Evolutionary conservation across 164 flowering plant genomes (phyloP).

Genomic region (Tetracentron sinense): DNA sequence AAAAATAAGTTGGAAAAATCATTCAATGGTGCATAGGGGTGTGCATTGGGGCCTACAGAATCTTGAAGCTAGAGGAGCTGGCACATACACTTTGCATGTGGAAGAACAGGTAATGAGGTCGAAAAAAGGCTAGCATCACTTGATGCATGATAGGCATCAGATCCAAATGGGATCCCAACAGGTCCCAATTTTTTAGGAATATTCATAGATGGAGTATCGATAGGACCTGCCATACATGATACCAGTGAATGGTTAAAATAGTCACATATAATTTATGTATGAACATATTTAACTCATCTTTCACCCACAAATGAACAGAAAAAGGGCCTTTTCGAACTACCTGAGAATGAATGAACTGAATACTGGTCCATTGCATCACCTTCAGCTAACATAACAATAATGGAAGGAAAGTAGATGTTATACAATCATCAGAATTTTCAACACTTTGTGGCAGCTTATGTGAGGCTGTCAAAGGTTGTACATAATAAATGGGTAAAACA

Average conservation of each 20-base stretch:
- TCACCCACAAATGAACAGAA: too few species aligned
- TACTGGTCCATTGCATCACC: conserved; percentile 37
- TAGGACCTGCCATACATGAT: conserved; percentile 36
- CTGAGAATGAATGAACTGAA: conserved; percentile 24
- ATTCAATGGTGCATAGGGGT: background rate
- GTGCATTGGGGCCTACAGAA: too few species aligned
- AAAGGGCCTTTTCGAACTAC: conserved; percentile 15
- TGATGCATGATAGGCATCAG: conserved; percentile 47
- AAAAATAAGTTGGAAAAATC: conserved; percentile 1
- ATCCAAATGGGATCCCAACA: conserved; percentile 32
- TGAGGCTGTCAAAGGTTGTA: background rate
- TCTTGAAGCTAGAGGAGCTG: background rate
- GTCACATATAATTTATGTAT: too few species aligned
- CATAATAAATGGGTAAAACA: background rate
- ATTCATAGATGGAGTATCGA: conserved; percentile 22
- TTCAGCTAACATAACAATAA: conserved; percentile 13
- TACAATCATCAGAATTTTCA: conserved; percentile 5
- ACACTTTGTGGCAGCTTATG: background rate
- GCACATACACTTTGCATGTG: conserved; percentile 70
- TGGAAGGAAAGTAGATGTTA: background rate
- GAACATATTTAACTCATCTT: background rate
- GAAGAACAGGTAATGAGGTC: conserved; percentile 89
- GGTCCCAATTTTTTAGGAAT: conserved; percentile 33
- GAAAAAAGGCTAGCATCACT: conserved; percentile 80
- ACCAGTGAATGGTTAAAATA: background rate